Evolutionary conservation across 352 stramenopile genomes (phyloP).

Genomic region (Thalassiosira pacifica): DNA sequence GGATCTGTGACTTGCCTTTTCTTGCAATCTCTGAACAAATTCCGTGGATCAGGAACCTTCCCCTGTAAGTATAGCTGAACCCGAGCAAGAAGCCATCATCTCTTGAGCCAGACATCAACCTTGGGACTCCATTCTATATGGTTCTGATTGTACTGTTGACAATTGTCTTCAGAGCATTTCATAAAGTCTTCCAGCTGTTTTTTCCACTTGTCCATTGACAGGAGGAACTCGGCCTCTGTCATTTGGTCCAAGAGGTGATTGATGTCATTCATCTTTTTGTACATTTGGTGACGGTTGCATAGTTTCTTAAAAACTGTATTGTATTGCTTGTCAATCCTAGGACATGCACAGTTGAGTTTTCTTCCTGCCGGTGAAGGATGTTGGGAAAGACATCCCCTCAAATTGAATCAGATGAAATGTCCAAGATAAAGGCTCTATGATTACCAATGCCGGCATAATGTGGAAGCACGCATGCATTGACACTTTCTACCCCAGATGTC

Average conservation of each 20-base stretch:
- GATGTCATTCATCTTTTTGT: not conserved
- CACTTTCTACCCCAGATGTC: too few relatives aligned
- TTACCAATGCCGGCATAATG: too few relatives aligned
- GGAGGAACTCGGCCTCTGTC: not conserved
- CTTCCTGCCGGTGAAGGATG: too few relatives aligned
- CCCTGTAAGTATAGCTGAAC: not conserved
- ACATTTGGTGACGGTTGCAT: not conserved
- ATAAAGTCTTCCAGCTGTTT: conserved; percentile 1
- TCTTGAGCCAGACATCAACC: not conserved
- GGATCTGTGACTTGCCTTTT: not conserved
- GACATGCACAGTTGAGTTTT: conserved; percentile 12
- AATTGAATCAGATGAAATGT: too few relatives aligned
- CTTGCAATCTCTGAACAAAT: not conserved
- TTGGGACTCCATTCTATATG: not conserved
- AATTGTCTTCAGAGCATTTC: not conserved
- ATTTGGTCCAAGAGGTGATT: not conserved
- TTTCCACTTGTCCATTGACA: not conserved
- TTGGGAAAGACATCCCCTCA: too few relatives aligned
- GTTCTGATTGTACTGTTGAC: not conserved
- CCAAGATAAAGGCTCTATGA: too few relatives aligned
- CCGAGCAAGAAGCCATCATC: not conserved
- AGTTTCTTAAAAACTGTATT: not conserved
- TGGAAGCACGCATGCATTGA: too few relatives aligned
- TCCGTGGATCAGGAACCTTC: conserved; percentile 2
- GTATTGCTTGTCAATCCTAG: not conserved